These are phyloP conservation scores for Dactylellina drechsleri DNA, from an alignment of 2,329 filamentous ascomycete species.

Conservation along the genomic window DNA sequence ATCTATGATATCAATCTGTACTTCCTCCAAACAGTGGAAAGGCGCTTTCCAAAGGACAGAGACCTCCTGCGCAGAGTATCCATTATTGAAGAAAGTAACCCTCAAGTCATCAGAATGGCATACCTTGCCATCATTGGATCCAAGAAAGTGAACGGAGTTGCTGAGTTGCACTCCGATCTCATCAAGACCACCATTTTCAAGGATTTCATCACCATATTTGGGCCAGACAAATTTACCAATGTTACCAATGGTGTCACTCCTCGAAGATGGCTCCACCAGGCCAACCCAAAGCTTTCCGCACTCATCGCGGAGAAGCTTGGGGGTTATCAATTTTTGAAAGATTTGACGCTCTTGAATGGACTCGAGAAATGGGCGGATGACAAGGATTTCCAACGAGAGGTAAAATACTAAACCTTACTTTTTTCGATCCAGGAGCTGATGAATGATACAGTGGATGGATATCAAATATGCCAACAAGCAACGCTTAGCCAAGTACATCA, in stretches of 20 bases:
- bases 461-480: slow-evolving; percentile 98
- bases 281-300: slow-evolving; percentile 90
- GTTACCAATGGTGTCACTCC: slow-evolving; percentile 99
- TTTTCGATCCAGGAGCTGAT: slow-evolving; percentile 28
- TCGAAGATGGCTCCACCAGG: slow-evolving; percentile 94
- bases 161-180: slow-evolving; percentile 94
- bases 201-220: slow-evolving; percentile 95
- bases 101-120: slow-evolving; percentile 99
- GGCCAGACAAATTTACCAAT: slow-evolving; percentile 96
- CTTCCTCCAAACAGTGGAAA: slow-evolving; percentile 92
- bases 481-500: slow-evolving; percentile 89
- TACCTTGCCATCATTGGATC: slow-evolving; percentile 94
- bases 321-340: slow-evolving; percentile 84
- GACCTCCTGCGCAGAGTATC: slow-evolving; percentile 89
- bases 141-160: slow-evolving; percentile 98
- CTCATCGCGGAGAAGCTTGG: slow-evolving; percentile 91
- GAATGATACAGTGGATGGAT: slow-evolving; percentile 74
- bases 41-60: slow-evolving; percentile 85
- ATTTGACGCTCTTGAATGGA: slow-evolving; percentile 85
- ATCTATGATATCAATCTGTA: slow-evolving; percentile 98
- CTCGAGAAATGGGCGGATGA: slow-evolving; percentile 86
- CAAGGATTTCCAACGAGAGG: slow-evolving; percentile 85
- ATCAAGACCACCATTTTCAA: slow-evolving; percentile 99
- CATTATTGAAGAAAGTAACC: slow-evolving; percentile 95
- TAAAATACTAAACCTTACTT: slow-evolving; percentile 22